Conservation (phyloP, 1,139 yeast species). For the Debaryomyces sp. region DNA sequence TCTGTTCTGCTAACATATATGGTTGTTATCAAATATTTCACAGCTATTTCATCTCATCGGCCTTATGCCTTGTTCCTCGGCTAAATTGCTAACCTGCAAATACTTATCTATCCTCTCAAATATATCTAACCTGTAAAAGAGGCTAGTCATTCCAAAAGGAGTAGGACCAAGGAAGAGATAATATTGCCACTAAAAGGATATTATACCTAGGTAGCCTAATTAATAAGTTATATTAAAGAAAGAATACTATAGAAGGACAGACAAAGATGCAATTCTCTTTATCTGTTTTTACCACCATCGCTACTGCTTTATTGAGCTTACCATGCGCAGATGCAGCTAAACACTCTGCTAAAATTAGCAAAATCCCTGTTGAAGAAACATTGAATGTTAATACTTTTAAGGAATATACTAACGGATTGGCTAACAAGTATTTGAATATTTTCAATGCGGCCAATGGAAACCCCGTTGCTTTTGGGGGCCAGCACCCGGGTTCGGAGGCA, state of each 20-base stretch:
- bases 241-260: not conserved
- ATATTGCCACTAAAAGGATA: constrained; percentile 3
- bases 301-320: constrained; percentile 52
- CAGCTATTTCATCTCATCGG: not conserved
- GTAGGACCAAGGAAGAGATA: not conserved
- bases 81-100: not conserved
- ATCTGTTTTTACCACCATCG: constrained; percentile 48
- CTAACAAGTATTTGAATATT: constrained; percentile 66
- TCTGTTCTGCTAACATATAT: not conserved
- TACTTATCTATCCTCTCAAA: not conserved
- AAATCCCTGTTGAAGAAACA: constrained; percentile 63
- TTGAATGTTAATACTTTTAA: constrained; percentile 60
- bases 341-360: constrained; percentile 64
- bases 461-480: constrained; percentile 23
- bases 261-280: constrained; percentile 35
- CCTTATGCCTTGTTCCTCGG: not conserved
- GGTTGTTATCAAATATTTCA: not conserved
- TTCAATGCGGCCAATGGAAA: constrained; percentile 45
- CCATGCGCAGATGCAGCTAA: constrained; percentile 58
- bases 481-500: constrained; percentile 37
- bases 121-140: constrained; percentile 3
- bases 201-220: not conserved
- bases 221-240: not conserved
- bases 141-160: constrained; percentile 4
- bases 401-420: constrained; percentile 70